Evolutionary conservation across 2,329 filamentous ascomycete genomes (phyloP), one percentile per base, ranked within the genome.

Genomic region (Periconia sp.): DNA sequence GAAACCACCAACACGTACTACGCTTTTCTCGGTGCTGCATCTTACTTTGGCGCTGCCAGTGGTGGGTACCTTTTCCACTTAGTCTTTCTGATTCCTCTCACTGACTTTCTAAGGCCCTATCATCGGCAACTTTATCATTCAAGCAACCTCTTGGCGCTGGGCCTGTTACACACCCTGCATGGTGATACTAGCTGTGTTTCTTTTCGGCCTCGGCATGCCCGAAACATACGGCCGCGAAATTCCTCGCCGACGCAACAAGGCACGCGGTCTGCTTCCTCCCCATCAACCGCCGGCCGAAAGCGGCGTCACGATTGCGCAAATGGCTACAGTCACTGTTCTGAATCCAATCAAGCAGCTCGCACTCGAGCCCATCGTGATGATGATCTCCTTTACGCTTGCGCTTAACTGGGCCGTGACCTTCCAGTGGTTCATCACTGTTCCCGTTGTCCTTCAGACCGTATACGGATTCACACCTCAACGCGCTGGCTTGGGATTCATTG

Each of bases 211-310:
- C 6, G 72, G 77, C 15, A 77, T 77, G 55, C 64, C 74, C 31
- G 83, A 86, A 61, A 84, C 83, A 0, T 84, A 82, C 60, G 53
- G 62, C 27, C 60, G 63, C 17, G 63, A 65, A 50, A 68, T 69
- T n/a, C 61, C 59, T 15, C 61, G 62, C 9, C 61, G 65, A 19
- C 51, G 58, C 27, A 56, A 53, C 46, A 53, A 52, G 37, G 19
- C 23, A 27, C 42, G 53, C 1, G 52, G 54, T 13, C 56, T 56
- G 14, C 41, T 46, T 30, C 56, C 51, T 45, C 56, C 53, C 3
- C 35, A 54, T 14, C 59, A 53, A 33, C 37, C 52, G 18, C 57
- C 44, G n/a, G 62, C 64, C 14, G 55, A 61, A 41, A 62, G 58
- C 42, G 65, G 65, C 41, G 54, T 61, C 15, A 64, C 63, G 6